Conservation (phyloP, 805 yeast species). For the Metschnikowia peoriensis region DNA sequence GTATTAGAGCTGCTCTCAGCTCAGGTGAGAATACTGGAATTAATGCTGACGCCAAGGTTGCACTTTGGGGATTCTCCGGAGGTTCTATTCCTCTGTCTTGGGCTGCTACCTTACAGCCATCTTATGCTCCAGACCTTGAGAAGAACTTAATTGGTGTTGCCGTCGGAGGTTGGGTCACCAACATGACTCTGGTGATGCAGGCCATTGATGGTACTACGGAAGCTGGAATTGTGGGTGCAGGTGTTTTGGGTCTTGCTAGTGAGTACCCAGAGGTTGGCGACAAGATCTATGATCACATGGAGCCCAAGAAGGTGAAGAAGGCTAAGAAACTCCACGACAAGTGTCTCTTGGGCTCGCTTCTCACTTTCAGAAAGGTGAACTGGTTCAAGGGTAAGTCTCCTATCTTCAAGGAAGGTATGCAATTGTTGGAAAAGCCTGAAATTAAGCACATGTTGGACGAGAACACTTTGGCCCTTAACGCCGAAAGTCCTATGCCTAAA, state of each 20-base stretch:
- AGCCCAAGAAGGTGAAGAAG: background rate
- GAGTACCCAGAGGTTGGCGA: constrained; percentile 29
- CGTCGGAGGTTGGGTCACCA: constrained; percentile 36
- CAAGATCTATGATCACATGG: background rate
- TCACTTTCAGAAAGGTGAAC: background rate
- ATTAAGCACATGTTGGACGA: constrained; percentile 3
- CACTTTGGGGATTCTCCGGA: constrained; percentile 39
- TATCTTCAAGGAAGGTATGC: constrained; percentile 7
- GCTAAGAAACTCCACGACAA: background rate
- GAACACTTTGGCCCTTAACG: constrained; percentile 8
- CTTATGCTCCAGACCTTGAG: constrained; percentile 33
- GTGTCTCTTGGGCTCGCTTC: background rate
- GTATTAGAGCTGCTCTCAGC: constrained; percentile 27
- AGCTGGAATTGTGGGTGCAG: constrained; percentile 31
- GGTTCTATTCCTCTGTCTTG: constrained; percentile 38
- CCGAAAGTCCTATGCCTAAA: constrained; percentile 18
- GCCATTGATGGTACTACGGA: constrained; percentile 25
- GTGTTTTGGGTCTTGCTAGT: constrained; percentile 29
- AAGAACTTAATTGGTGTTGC: constrained; percentile 30
- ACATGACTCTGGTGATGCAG: constrained; percentile 27
- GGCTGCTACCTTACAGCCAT: constrained; percentile 37
- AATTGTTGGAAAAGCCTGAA: constrained; percentile 6
- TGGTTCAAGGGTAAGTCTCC: constrained; percentile 11
- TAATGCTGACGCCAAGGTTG: constrained; percentile 20
- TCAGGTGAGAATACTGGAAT: constrained; percentile 21